Conservation (phyloP, 78 protist species). For the Dictyostelium firmibasis region DNA sequence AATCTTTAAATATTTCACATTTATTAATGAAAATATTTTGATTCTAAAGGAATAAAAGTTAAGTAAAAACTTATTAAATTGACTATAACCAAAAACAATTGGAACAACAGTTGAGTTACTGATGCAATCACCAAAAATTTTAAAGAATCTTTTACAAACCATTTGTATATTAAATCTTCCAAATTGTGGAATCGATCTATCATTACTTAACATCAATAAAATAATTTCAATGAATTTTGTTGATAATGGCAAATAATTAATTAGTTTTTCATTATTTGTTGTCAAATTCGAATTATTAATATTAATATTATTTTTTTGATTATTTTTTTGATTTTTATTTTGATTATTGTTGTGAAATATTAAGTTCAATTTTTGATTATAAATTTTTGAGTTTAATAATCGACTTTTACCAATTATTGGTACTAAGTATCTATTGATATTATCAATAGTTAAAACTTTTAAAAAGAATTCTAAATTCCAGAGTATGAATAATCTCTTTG, state of each 20-base stretch:
- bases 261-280: too few species aligned
- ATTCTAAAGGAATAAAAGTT: too few species aligned
- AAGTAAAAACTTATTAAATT: neutral
- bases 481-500: neutral
- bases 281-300: neutral
- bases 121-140: neutral
- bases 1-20: neutral
- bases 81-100: neutral
- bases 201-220: neutral
- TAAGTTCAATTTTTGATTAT: too few species aligned
- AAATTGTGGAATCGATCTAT: neutral
- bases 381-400: neutral
- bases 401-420: neutral
- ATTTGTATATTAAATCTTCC: neutral
- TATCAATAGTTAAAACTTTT: neutral
- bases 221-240: neutral
- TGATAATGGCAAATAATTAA: neutral
- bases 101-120: neutral
- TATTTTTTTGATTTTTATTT: too few species aligned
- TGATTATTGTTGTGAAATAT: too few species aligned
- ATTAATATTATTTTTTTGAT: neutral
- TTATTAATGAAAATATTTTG: neutral
- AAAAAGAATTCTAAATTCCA: neutral
- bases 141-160: neutral
- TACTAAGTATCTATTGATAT: too few species aligned